phyloP scores from a whole-genome alignment of 345 rosid genomes.

The Aegle marmelos region DNA sequence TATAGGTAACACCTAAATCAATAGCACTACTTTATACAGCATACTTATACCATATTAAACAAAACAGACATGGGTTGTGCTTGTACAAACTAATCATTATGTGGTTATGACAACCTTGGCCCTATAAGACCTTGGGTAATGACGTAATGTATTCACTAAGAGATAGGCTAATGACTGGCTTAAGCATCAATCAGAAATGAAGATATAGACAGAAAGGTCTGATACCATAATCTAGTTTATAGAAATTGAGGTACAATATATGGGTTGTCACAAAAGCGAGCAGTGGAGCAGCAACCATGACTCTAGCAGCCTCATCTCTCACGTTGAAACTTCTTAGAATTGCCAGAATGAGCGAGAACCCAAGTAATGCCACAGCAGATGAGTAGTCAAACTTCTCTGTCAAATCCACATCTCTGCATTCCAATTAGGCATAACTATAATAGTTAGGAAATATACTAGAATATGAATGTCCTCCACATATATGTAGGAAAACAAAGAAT shows the following conservation, averaged over 20 bases:
- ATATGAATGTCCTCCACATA: not conserved
- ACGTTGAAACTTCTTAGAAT: constrained; percentile 59
- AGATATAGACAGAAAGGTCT: not conserved
- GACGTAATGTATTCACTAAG: not conserved
- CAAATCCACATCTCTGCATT: constrained; percentile 57
- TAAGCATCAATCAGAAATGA: not conserved
- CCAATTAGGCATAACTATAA: constrained; percentile 17
- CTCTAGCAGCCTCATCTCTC: constrained; percentile 61
- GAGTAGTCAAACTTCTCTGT: constrained; percentile 77
- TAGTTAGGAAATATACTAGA: not conserved
- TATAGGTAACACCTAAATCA: not conserved
- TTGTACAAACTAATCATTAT: not conserved
- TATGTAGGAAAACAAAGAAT: not conserved
- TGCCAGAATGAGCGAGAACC: constrained; percentile 62
- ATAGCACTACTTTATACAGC: not conserved
- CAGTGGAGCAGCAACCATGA: constrained; percentile 78
- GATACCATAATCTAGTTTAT: constrained; percentile 58
- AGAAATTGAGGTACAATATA: constrained; percentile 64
- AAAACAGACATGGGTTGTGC: not conserved
- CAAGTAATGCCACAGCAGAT: constrained; percentile 69
- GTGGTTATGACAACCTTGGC: not conserved
- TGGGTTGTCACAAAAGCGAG: constrained; percentile 66
- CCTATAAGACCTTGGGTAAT: not conserved
- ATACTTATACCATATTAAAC: not conserved
- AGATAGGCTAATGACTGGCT: not conserved